Evolutionary conservation across 495 filamentous ascomycete species (phyloP).

Genomic region (Pseudoneurospora amorphoporcata): DNA sequence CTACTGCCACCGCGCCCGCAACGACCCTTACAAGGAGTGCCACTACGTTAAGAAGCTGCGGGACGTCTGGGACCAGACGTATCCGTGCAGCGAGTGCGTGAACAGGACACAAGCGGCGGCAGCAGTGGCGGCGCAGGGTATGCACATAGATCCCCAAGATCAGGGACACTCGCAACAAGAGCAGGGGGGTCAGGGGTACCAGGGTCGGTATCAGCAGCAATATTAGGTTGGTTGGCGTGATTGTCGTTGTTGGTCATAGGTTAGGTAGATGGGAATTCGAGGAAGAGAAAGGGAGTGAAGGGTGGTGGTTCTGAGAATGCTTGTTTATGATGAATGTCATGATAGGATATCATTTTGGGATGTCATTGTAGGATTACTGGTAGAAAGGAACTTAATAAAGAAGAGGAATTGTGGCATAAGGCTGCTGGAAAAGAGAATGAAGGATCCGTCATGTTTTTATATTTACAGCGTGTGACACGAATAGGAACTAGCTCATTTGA

Average conservation of each 20-base stretch:
- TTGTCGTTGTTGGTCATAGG: too few species aligned
- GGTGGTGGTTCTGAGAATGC: too few species aligned
- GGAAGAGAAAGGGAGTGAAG: not conserved
- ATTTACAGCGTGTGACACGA: too few species aligned
- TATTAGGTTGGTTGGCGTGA: not conserved
- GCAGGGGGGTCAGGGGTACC: not conserved
- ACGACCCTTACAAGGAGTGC: slow-evolving; percentile 54
- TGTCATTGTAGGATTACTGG: too few species aligned
- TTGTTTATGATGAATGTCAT: too few species aligned
- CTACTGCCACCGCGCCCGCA: slow-evolving; percentile 61
- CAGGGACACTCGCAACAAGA: not conserved
- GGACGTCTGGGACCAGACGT: slow-evolving; percentile 39
- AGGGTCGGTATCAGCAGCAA: not conserved
- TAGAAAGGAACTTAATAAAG: too few species aligned
- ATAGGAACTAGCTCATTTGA: too few species aligned
- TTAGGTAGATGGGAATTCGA: not conserved
- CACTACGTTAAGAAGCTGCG: slow-evolving; percentile 50
- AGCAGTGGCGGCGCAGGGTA: not conserved
- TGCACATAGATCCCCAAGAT: not conserved
- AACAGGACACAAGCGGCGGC: not conserved
- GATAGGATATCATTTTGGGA: too few species aligned
- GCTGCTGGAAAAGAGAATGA: too few species aligned
- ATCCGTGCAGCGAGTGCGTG: slow-evolving; percentile 33
- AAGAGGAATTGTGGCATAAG: too few species aligned
- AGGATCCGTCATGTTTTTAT: too few species aligned